These are phyloP conservation scores for Perkinsus chesapeaki DNA, from an alignment of 169 alveolate species.

Conservation along the genomic window DNA sequence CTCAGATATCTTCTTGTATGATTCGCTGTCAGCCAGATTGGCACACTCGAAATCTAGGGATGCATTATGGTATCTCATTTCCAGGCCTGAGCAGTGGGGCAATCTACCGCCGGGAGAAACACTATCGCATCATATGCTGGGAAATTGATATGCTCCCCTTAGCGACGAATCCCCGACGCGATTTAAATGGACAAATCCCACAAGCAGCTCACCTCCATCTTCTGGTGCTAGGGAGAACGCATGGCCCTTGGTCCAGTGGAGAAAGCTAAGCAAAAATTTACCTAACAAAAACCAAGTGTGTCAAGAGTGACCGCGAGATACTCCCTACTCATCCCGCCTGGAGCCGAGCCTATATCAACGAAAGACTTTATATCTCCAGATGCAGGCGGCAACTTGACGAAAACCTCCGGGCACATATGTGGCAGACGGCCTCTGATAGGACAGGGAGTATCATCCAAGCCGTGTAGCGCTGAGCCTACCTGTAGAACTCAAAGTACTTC, in stretches of 20 bases:
- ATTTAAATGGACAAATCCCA: no score
- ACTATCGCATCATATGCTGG: no score
- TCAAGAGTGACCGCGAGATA: neutral
- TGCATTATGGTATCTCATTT: neutral
- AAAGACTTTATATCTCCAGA: neutral
- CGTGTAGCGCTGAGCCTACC: neutral
- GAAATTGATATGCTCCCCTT: no score
- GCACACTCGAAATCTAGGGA: neutral
- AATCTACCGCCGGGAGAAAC: no score
- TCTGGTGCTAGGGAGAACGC: neutral
- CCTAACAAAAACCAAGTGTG: neutral
- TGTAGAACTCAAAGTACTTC: neutral
- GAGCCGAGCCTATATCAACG: neutral
- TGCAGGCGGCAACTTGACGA: neutral
- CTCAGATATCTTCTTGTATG: neutral
- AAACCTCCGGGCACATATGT: neutral
- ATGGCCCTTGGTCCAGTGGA: neutral
- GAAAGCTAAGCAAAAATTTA: neutral
- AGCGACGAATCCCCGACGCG: no score
- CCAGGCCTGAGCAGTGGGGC: neutral
- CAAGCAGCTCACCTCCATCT: neutral
- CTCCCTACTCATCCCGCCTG: neutral
- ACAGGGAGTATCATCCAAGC: neutral
- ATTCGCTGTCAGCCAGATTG: neutral
- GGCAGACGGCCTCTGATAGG: neutral